These are phyloP conservation scores for Isochrysis galbana DNA, from an alignment of 78 protist species.

Conservation along the genomic window DNA sequence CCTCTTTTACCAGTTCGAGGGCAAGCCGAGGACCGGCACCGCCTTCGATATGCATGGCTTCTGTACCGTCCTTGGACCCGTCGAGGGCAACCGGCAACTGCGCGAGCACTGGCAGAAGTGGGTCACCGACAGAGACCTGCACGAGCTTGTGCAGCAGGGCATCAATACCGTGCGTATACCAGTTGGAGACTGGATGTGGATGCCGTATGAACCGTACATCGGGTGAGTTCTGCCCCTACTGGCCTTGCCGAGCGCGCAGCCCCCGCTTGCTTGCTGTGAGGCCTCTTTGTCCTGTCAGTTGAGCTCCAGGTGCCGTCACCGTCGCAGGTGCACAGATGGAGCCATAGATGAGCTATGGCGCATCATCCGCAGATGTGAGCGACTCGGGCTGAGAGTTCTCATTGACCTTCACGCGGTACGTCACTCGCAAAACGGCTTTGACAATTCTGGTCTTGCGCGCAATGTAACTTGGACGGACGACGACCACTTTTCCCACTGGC, in stretches of 20 bases:
- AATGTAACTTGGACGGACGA: not conserved
- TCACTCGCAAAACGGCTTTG: constrained; percentile 9
- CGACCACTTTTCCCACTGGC: not conserved
- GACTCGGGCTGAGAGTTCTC: not conserved
- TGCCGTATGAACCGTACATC: not conserved
- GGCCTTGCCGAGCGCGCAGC: not conserved
- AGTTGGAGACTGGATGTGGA: constrained; percentile 1
- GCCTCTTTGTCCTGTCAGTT: not conserved
- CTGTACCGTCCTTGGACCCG: not conserved
- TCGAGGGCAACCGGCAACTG: not conserved
- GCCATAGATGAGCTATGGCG: not conserved
- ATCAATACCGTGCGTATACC: not conserved
- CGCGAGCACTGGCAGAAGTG: constrained; percentile 1
- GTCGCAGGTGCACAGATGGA: not conserved
- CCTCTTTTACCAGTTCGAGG: not conserved
- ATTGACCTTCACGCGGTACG: not conserved
- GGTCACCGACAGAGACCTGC: not conserved
- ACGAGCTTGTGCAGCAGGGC: not conserved
- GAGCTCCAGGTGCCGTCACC: not conserved
- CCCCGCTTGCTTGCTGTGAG: not conserved
- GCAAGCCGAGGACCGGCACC: not conserved
- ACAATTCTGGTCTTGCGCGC: not conserved
- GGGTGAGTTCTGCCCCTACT: not conserved
- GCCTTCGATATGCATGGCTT: not conserved
- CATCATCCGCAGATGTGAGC: not conserved